These are phyloP conservation scores for Deuterostichococcus epilithicus DNA, from an alignment of 139 green algal genomes.

Conservation along the genomic window DNA sequence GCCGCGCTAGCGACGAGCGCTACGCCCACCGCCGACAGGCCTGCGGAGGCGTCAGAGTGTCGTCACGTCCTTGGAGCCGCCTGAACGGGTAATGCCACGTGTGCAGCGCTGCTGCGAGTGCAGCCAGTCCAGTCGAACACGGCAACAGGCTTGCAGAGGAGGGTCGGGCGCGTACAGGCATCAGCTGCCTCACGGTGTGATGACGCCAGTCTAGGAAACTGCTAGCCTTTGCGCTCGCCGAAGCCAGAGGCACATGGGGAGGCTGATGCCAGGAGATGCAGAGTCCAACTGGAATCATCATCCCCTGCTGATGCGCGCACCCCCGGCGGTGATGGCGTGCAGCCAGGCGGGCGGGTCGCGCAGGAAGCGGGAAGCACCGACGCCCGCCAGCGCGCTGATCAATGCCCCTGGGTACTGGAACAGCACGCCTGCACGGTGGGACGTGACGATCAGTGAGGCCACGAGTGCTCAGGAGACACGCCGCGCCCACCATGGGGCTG, in stretches of 20 bases:
- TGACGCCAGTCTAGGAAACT: too few relatives aligned
- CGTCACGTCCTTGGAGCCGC: too few relatives aligned
- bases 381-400: slow-evolving; percentile 76
- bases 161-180: too few relatives aligned
- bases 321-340: background rate
- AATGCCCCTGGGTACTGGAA: slow-evolving; percentile 89
- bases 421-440: slow-evolving; percentile 50
- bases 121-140: background rate
- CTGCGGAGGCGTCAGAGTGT: slow-evolving; percentile 29
- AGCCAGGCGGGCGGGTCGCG: slow-evolving; percentile 46
- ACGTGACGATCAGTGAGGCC: too few relatives aligned
- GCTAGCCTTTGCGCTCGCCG: too few relatives aligned
- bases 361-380: slow-evolving; percentile 56
- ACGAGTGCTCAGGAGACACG: too few relatives aligned
- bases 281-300: background rate
- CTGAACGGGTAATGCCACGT: too few relatives aligned
- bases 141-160: background rate
- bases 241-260: background rate
- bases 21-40: slow-evolving; percentile 69
- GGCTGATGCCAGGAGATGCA: background rate
- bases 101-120: too few relatives aligned
- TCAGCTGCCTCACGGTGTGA: too few relatives aligned
- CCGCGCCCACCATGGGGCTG: too few relatives aligned
- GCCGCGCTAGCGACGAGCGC: slow-evolving; percentile 81
- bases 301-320: background rate